A percentile compares a stretch with the other conserved stretches of the same genome.
Conservation (phyloP, 2,329 filamentous ascomycete genomes). For the Diaporthe velutina region DNA sequence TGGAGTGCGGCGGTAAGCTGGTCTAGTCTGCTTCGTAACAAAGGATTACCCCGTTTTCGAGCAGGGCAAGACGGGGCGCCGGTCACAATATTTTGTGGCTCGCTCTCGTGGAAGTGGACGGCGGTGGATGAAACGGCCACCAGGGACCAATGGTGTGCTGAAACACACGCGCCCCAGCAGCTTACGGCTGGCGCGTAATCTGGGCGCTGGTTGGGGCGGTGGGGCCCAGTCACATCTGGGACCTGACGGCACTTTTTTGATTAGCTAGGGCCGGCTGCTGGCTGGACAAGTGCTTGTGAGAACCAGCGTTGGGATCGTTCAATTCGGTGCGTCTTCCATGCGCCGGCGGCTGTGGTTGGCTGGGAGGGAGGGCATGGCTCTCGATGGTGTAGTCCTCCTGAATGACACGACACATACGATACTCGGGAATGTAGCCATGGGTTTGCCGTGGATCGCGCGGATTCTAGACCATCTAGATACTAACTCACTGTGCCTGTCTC, state of each 20-base stretch:
- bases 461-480: slow-evolving; percentile 6
- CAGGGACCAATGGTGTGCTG: slow-evolving; percentile 31
- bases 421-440: not conserved
- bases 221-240: slow-evolving; percentile 17
- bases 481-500: not conserved
- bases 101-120: not conserved
- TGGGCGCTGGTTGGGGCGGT: slow-evolving; percentile 38
- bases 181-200: slow-evolving; percentile 48
- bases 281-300: not conserved
- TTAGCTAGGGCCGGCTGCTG: not conserved
- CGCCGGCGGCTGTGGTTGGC: slow-evolving; percentile 23
- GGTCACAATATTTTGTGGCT: not conserved
- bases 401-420: not conserved
- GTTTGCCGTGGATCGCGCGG: slow-evolving; percentile 6
- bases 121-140: slow-evolving; percentile 40
- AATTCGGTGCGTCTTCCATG: slow-evolving; percentile 2
- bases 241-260: slow-evolving; percentile 22
- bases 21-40: not conserved
- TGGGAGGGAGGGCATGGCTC: slow-evolving; percentile 6
- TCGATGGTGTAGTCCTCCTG: not conserved
- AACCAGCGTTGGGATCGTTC: not conserved
- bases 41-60: not conserved
- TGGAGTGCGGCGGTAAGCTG: not conserved
- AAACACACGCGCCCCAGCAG: slow-evolving; percentile 43
- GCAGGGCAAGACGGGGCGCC: not conserved